Percentiles rank a stretch among this genome's conserved stretches.
phyloP scores from a whole-genome alignment of 2,329 filamentous ascomycete species.

The Aotearoamyces nothofagi region DNA sequence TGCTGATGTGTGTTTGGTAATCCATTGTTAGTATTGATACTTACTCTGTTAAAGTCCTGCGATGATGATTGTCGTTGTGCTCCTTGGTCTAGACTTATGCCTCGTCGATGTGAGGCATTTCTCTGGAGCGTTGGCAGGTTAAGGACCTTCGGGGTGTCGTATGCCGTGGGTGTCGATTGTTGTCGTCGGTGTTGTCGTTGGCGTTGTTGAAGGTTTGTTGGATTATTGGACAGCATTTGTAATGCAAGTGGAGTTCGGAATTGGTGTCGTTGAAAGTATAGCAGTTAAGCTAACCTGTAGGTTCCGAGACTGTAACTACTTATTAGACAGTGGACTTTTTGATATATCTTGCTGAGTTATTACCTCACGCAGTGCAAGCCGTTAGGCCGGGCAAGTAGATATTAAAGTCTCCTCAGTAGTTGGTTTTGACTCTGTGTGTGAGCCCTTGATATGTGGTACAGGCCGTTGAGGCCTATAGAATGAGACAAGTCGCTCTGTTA shows the following conservation, averaged over 20 bases:
- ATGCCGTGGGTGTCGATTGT: conserved; percentile 68
- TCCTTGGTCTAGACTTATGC: conserved; percentile 69
- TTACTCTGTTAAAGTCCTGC: conserved; percentile 24
- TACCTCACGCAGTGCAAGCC: conserved; percentile 79
- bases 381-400: conserved; percentile 54
- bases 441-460: no score
- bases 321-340: conserved; percentile 15
- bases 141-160: conserved; percentile 59
- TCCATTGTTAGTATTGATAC: conserved; percentile 39
- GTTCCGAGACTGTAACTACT: conserved; percentile 28
- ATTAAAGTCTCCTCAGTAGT: conserved; percentile 31
- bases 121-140: conserved; percentile 43
- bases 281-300: conserved; percentile 33
- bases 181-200: conserved; percentile 72
- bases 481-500: no score
- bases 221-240: conserved; percentile 68
- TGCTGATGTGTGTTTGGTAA: conserved; percentile 46
- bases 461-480: no score
- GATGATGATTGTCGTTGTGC: conserved; percentile 33
- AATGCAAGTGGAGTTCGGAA: conserved; percentile 56
- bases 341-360: conserved; percentile 3
- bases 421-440: conserved; percentile 25
- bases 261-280: conserved; percentile 33
- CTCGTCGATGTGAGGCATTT: conserved; percentile 56
- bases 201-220: conserved; percentile 57